phyloP scores from a whole-genome alignment of 176 grass and related monocot genomes.

The Oryza coarctata region DNA sequence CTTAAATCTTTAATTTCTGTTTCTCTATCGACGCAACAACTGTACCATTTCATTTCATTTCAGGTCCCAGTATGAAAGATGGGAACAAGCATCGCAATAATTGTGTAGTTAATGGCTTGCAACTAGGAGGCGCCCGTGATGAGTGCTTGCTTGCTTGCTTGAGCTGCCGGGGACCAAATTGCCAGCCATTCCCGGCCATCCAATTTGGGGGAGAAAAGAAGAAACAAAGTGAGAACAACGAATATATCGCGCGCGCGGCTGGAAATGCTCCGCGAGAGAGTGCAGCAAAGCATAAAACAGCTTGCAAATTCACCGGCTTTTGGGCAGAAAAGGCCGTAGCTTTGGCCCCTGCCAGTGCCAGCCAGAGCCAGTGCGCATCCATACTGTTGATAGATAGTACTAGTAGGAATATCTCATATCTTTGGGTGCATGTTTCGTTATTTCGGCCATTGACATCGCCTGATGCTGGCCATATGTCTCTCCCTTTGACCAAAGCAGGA shows the following conservation, averaged over 20 bases:
- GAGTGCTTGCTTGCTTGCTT: neutral
- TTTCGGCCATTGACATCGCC: conserved; percentile 23
- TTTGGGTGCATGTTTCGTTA: neutral
- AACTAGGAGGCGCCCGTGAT: neutral
- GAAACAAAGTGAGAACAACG: conserved; percentile 1
- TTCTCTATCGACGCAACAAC: neutral
- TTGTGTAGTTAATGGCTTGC: conserved; percentile 1
- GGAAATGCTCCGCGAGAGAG: conserved; percentile 30
- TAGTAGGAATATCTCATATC: neutral
- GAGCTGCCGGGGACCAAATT: neutral
- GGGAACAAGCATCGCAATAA: conserved; percentile 2
- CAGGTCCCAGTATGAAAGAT: neutral
- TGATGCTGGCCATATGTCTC: conserved; percentile 5
- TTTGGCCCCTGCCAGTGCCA: conserved; percentile 21
- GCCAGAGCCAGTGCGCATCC: conserved; percentile 28
- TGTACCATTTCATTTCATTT: neutral
- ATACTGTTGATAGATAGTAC: neutral
- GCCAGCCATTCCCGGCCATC: conserved; percentile 34
- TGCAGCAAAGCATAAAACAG: conserved; percentile 35
- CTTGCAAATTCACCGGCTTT: conserved; percentile 39
- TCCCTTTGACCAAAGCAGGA: conserved; percentile 3
- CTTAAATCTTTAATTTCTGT: no score
- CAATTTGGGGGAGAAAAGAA: neutral
- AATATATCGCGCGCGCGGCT: conserved; percentile 34
- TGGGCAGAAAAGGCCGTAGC: conserved; percentile 35